Percentiles rank a stretch among this genome's conserved stretches.
Evolutionary conservation across 164 flowering plant species (phyloP).

Genomic region (Macadamia tetraphylla): DNA sequence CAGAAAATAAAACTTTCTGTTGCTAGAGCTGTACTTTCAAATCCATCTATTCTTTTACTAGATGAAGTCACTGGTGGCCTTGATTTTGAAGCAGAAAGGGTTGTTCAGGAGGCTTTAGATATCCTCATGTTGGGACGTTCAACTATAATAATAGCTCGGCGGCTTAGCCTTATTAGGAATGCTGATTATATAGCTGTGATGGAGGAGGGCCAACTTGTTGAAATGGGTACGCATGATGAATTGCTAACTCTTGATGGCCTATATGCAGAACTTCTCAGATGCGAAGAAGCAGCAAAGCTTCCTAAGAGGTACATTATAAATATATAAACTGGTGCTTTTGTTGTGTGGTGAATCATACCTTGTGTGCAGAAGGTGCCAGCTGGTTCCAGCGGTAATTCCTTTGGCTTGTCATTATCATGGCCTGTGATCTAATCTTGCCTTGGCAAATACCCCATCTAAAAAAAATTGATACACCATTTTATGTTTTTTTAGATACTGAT

Average conservation of each 20-base stretch:
- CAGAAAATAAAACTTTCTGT: conserved; percentile 93
- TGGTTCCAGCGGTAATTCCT: background rate
- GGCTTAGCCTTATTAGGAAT: conserved; percentile 86
- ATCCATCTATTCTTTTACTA: conserved; percentile 86
- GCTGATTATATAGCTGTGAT: conserved; percentile 99
- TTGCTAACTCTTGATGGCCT: conserved; percentile 63
- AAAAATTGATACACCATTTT: background rate
- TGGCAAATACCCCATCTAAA: background rate
- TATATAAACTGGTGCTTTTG: background rate
- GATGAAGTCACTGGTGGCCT: conserved; percentile 82
- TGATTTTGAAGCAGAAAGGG: conserved; percentile 93
- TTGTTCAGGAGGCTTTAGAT: conserved; percentile 93
- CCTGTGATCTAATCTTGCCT: too few relatives aligned
- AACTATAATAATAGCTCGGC: conserved; percentile 90
- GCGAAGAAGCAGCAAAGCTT: conserved; percentile 41
- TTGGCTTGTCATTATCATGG: background rate
- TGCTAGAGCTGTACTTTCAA: conserved; percentile 92
- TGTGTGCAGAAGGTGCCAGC: background rate
- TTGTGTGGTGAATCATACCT: background rate
- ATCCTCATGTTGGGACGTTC: conserved; percentile 93
- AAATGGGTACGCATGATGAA: conserved; percentile 99
- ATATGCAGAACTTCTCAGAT: conserved; percentile 85
- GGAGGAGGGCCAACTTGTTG: conserved; percentile 99
- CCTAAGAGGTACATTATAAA: conserved; percentile 30
- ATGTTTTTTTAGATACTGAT: background rate